Evolutionary conservation across 1,139 yeast genomes (phyloP), one percentile per base, ranked within the genome.

Genomic region (Saccharomyces pastorianus): DNA sequence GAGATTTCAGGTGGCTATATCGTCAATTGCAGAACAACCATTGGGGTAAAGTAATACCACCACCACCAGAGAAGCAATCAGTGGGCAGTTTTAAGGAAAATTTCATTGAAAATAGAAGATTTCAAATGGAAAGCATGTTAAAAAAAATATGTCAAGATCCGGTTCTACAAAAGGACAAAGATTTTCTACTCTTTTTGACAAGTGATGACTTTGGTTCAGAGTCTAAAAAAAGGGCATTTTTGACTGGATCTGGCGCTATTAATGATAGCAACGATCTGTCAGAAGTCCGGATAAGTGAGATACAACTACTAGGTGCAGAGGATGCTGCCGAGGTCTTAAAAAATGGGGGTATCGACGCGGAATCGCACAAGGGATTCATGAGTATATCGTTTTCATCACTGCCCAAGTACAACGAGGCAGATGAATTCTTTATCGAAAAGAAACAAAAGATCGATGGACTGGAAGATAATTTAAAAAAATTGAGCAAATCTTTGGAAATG

Each of bases 61-160:
- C 99, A 0, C 98, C 99, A 9, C 99, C 99, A 1, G 88, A 89
- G 42, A 95, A 95, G 66, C 98, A 93, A 70, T 88, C 89, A 0
- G 85, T 91, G 56, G 97, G 96, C 3, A 76, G 96, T 59, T 86
- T 85, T 71, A 88, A 89, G 64, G 91, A 88, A 61, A 90, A 84
- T 64, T 90, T 93, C 65, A 84, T 93, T 53, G 98, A 91, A 67
- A 83, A 82, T 60, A 80, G 99, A 70, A 76, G 98, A 56, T 74
- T 84, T 46, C 89, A 95, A n/a, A 76, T 93, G 68, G 97, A 91
- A 66, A 82, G 80, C 60, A 95, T 93, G 99, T 76, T 93, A 57
- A 74, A 70, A 55, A 86, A 86, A 65, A 85, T 88, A 32, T 75
- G 86, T 9, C 71, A 71, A 49, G 82, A 80, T 57, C 76, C 82